Evolutionary conservation across 2,329 filamentous ascomycete genomes (phyloP), one percentile per base, ranked within the genome.

Genomic region (Penicillium sp.): DNA sequence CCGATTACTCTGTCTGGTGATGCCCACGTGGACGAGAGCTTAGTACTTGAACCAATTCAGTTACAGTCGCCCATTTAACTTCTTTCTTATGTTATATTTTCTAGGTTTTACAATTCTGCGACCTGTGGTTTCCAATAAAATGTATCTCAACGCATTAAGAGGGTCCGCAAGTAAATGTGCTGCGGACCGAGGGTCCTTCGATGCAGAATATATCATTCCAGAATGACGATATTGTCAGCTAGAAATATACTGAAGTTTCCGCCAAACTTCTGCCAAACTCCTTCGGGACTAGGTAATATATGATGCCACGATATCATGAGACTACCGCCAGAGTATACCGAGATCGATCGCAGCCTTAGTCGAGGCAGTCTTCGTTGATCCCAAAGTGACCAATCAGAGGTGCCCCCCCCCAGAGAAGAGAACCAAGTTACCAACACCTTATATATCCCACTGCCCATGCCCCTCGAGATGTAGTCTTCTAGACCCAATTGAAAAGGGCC

Each of bases 311-410:
- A 34, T 4, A 2, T 8, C 16, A 34, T 5, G 3, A 34, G 9
- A 34, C 11, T 16, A 14, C 11, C 1, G 23, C 14, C 14, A 18
- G 16, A 20, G 9, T 18, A 2, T 11, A 18, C 2, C 16, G 9
- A 32, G 29, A 34, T 18, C 14, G 14, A 18, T 18, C 9, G 6
- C 9, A 18, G 16, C 29, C 16, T 3, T 18, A 34, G 31, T 20
- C n/a, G 35, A 37, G 22, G 20, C 10, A 6, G 16, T 10, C 16
- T 3, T 37, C 29, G 38, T 56, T 67, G 65, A 55, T 61, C 42
- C 56, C 57, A 62, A 67, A 64, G 24, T 68, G 60, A 56, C 65
- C 65, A 68, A 68, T 67, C 60, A 63, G 46, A 46, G 44, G 13
- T 47, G 36, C 5, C 3, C 18, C 5, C 3, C 18, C 27, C 31